Evolutionary conservation across 2,329 filamentous ascomycete species (phyloP).

Genomic region (Coniochaeta hoffmannii): DNA sequence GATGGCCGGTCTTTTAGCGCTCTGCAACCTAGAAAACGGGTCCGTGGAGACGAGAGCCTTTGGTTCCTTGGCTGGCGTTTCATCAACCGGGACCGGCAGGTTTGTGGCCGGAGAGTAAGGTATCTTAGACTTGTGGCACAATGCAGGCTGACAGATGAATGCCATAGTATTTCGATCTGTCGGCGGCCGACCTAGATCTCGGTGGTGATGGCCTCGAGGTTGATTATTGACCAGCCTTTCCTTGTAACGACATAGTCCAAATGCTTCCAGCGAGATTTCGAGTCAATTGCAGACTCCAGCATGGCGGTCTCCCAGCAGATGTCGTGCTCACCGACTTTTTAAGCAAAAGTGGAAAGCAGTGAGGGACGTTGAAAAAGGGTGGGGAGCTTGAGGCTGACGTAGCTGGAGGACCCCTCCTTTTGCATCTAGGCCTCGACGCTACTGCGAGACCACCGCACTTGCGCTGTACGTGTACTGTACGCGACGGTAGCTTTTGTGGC

Average conservation of each 20-base stretch:
- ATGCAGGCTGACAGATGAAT: background rate
- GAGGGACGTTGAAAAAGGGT: slow-evolving; percentile 1
- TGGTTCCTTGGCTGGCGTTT: background rate
- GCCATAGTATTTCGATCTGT: background rate
- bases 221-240: background rate
- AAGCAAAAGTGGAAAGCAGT: background rate
- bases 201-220: background rate
- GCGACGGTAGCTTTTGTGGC: background rate
- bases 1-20: background rate
- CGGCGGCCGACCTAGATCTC: background rate
- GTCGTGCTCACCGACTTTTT: slow-evolving; percentile 2
- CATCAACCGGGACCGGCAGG: background rate
- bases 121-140: background rate
- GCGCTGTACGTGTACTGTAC: background rate
- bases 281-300: background rate
- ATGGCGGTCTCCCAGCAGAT: background rate
- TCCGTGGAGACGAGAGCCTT: background rate
- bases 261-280: background rate
- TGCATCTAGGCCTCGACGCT: background rate
- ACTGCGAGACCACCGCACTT: background rate
- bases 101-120: background rate
- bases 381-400: background rate
- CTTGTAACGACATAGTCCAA: background rate
- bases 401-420: background rate
- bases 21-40: background rate